Base-by-base conservation (phyloP, 2,329 filamentous ascomycete species). In the Ceratocystis ficicola region DNA sequence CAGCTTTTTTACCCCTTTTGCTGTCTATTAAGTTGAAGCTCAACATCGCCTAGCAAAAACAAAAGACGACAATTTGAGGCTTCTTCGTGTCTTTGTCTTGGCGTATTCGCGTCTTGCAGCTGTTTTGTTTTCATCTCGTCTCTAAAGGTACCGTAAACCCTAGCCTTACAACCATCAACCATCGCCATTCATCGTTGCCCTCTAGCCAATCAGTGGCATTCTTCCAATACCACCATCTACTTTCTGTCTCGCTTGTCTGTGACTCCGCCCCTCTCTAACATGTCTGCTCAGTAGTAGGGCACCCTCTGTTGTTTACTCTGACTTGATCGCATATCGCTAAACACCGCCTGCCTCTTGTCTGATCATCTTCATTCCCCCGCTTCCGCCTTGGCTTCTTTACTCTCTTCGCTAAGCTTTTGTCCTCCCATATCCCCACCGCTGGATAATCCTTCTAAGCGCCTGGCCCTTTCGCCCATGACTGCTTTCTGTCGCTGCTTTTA, bases 321-420 rank as follows among this genome's bases (percentile, higher is more conserved):
- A 28, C 52, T 57, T 28, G 5, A 28, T 28, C 25, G 30, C 22
- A 32, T 57, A 7, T 57, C 25, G 15, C 52, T 44, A 30, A 55
- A 41, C 50, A 25, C 44, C 44, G n/a, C 28, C 28, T 20, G 32
- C 17, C 36, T 12, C 62, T 55, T 48, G 32, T 36, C 50, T 55
- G 48, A 28, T 28, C 25, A 36, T 36, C 41, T 64, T 25, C 17
- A 22, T 57, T 59, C 25, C 59, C 44, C 44, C 44, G 46, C 57
- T 66, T 32, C 41, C 50, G 44, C 61, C 63, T 57, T 64, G 22
- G 7, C 63, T 22, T 22, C 41, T 15, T 52, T 41, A 10, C 30
- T 32, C 15, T 28, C 60, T 17, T 22, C 6, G 46, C 36, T 8
- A 17, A 46, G 22, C 59, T 20, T 30, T 62, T 15, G 41, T 20